Evolutionary conservation across 2,329 filamentous ascomycete genomes (phyloP), one percentile per base, ranked within the genome.

Genomic region (Apiospora hydei): DNA sequence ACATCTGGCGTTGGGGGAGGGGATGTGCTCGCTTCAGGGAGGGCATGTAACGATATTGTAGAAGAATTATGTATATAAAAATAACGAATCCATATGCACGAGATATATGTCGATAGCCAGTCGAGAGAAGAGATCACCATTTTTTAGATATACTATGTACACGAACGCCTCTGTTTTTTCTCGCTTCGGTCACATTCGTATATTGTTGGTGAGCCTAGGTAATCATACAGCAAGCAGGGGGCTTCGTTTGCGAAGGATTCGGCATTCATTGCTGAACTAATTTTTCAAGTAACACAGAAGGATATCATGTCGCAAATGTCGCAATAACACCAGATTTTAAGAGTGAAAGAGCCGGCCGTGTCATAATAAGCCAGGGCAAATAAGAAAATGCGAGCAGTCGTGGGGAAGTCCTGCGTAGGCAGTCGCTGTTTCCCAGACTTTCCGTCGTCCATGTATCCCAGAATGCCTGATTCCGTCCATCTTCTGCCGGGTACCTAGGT

Each of bases 51-150:
- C 30, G 16, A 41, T 64, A 41, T 38, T 64, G 57, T 64, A 41
- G 57, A 49, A 49, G 46, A 64, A 64, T 41, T 64, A 64, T 64
- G 57, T 64, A 64, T 64, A 64, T 64, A 64, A 64, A 41, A 64
- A 64, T 64, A 64, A 64, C 57, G 57, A 64, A 24, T 18, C 57
- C 57, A 34, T 13, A 41, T 41, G 10, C 16, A 41, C 57, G 57
- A 64, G 57, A 64, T 6, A 49, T 49, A 49, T 10, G 18, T 6
- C 21, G 53, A 64, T 38, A 64, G 34, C 57, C 4, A 47, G 57
- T 18, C 57, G 30, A 41, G 34, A 64, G 8, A 38, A 38, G 18
- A 61, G 5, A 64, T 64, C 57, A 38, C 34, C 57, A n/a, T n/a
- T 11, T 13, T 24, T 21, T n/a, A 10, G 8, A 64, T 41, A 41